Evolutionary conservation across 2,329 filamentous ascomycete genomes (phyloP).

Genomic region (Thielaviopsis punctulata): DNA sequence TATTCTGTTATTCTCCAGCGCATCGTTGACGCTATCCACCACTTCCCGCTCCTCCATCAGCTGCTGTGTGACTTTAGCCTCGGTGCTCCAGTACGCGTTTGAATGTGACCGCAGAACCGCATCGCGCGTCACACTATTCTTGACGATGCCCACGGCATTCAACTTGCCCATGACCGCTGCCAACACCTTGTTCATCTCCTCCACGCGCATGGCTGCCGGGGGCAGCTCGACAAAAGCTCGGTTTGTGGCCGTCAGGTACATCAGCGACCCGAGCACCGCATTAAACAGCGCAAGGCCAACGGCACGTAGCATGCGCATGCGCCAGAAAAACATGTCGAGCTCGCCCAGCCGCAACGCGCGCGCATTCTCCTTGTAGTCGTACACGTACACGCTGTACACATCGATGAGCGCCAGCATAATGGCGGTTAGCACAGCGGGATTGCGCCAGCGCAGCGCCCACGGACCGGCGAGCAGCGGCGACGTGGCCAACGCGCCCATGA

Average conservation of each 20-base stretch:
- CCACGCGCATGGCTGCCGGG: slow-evolving; percentile 47
- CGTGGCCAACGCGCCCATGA: slow-evolving; percentile 55
- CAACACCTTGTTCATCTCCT: slow-evolving; percentile 37
- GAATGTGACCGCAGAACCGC: slow-evolving; percentile 46
- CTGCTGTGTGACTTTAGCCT: slow-evolving; percentile 53
- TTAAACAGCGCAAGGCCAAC: slow-evolving; percentile 50
- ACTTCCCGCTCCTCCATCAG: slow-evolving; percentile 68
- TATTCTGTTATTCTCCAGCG: slow-evolving; percentile 40
- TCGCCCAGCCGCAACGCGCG: slow-evolving; percentile 44
- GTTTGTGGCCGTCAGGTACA: slow-evolving; percentile 67
- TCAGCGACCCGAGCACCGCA: slow-evolving; percentile 38
- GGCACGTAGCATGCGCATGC: slow-evolving; percentile 43
- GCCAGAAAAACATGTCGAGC: slow-evolving; percentile 57
- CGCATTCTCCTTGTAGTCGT: slow-evolving; percentile 48
- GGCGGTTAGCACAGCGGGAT: slow-evolving; percentile 46
- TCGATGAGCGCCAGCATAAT: slow-evolving; percentile 45
- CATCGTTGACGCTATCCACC: slow-evolving; percentile 51
- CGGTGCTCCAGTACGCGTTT: slow-evolving; percentile 64
- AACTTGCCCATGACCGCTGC: slow-evolving; percentile 47
- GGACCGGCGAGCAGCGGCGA: slow-evolving; percentile 47
- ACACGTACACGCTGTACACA: slow-evolving; percentile 44
- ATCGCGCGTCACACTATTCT: slow-evolving; percentile 66
- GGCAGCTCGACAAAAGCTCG: slow-evolving; percentile 53
- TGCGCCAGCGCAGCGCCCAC: slow-evolving; percentile 52
- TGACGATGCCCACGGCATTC: slow-evolving; percentile 54